These are phyloP conservation scores for Amesomyces nigricolor DNA, from an alignment of 2,329 filamentous ascomycete genomes.

Conservation along the genomic window DNA sequence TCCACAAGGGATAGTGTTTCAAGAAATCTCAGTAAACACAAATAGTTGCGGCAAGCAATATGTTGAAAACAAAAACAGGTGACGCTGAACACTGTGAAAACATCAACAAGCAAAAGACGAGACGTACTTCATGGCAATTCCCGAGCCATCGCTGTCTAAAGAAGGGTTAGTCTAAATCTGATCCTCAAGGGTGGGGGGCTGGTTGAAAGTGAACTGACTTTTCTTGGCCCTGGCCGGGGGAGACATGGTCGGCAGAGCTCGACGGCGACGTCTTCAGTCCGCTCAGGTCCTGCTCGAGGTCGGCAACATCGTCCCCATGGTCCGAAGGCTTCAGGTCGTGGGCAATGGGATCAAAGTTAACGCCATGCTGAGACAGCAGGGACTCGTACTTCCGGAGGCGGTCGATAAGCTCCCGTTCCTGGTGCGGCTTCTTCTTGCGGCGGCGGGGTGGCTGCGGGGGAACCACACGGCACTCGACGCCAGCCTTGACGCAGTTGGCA, in stretches of 20 bases:
- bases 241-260: slow-evolving; percentile 36
- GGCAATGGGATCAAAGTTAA: slow-evolving; percentile 63
- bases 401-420: slow-evolving; percentile 62
- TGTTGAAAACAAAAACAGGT: not conserved
- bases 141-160: slow-evolving; percentile 43
- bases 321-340: slow-evolving; percentile 41
- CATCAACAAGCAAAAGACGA: not conserved
- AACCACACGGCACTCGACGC: slow-evolving; percentile 55
- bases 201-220: slow-evolving; percentile 24
- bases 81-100: not conserved
- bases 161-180: slow-evolving; percentile 29
- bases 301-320: slow-evolving; percentile 48
- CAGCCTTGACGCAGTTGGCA: slow-evolving; percentile 59
- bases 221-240: slow-evolving; percentile 25
- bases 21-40: not conserved
- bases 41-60: not conserved
- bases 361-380: slow-evolving; percentile 58
- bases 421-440: slow-evolving; percentile 56
- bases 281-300: slow-evolving; percentile 52
- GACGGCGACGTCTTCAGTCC: slow-evolving; percentile 49
- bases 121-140: slow-evolving; percentile 45
- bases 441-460: slow-evolving; percentile 52
- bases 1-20: not conserved
- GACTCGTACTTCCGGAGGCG: slow-evolving; percentile 64
- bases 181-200: slow-evolving; percentile 9